Base-by-base conservation (phyloP, 768 basidiomycete genomes). In the Suillus plorans region DNA sequence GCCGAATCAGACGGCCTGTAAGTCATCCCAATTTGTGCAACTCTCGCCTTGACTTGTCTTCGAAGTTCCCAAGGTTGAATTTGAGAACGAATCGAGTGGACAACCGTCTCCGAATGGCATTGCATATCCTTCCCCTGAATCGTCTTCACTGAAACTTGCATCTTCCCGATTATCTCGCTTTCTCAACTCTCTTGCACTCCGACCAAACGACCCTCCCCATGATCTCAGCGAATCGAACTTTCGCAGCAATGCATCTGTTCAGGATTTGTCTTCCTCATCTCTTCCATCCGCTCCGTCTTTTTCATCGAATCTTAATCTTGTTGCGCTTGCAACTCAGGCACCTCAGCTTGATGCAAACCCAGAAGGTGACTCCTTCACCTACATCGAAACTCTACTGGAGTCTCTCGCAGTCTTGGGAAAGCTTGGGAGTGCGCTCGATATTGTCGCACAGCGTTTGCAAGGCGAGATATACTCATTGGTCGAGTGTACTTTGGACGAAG, bases 321-420 rank as follows among this genome's bases (percentile, higher is more conserved):
- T 66, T 60, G 20, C 63, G 50, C 63, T 70, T 62, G 59, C 70
- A 50, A 47, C 59, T 59, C 71, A 73, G 14, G 64, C 72, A 28
- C 69, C 67, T 6, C 70, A 73, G 28, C 69, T 68, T 61, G 73
- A 68, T 66, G 64, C 66, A 65, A 96, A 95, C 71, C 95, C 96
- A 5, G 97, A 99, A 78, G 83, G 87, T 12, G 94, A 99, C 73
- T 95, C 94, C 0, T 99, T 97, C 76, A 77, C 87, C 5, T 99
- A 98, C 71, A 89, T 99, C 68, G 97, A 98, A 78, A 91, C 87
- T 2, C 82, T 99, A 7, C 80, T 99, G 9, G 97, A 99, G 76
- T 91, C 95, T n/a, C 81, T 99, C 14, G 90, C 95, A 16, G 89
- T 95, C 2, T 81, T 99, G 16, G 97, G 96, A 8, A 92, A 92